Conservation (phyloP, 1,284 basidiomycete genomes). For the Tremellales sp. region DNA sequence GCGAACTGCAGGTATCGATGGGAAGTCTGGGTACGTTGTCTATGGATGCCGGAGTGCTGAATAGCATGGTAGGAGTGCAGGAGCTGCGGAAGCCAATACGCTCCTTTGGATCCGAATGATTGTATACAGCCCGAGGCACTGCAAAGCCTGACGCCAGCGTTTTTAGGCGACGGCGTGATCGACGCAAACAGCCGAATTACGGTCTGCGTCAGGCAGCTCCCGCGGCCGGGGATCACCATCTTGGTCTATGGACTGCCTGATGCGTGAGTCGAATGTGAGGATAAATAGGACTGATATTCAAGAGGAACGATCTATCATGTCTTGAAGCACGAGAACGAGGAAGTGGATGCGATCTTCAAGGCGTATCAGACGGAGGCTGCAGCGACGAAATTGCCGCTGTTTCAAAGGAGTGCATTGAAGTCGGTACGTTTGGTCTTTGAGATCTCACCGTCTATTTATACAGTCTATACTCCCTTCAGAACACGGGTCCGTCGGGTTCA, state of each 20-base stretch:
- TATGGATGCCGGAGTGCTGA: neutral
- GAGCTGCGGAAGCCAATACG: constrained; percentile 13
- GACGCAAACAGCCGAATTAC: constrained; percentile 8
- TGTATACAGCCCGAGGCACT: neutral
- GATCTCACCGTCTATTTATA: no score
- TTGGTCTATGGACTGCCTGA: constrained; percentile 14
- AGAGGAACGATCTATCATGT: constrained; percentile 35
- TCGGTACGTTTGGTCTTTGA: constrained; percentile 10
- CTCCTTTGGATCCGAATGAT: constrained; percentile 8
- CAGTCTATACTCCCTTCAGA: neutral
- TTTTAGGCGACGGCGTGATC: constrained; percentile 17
- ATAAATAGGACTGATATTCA: neutral
- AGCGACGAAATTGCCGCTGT: constrained; percentile 20
- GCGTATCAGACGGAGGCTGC: constrained; percentile 33
- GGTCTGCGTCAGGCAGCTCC: neutral
- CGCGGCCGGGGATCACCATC: neutral
- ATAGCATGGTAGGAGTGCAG: constrained; percentile 23
- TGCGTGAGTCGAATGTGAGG: constrained; percentile 11
- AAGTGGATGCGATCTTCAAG: constrained; percentile 27
- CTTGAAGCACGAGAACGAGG: constrained; percentile 7
- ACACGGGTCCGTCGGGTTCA: neutral
- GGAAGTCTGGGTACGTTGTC: constrained; percentile 35
- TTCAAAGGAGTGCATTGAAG: constrained; percentile 33
- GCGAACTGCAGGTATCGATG: constrained; percentile 43
- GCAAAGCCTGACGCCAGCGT: neutral